phyloP scores from a whole-genome alignment of 768 basidiomycete genomes.

The Leccinum longicurvipes region DNA sequence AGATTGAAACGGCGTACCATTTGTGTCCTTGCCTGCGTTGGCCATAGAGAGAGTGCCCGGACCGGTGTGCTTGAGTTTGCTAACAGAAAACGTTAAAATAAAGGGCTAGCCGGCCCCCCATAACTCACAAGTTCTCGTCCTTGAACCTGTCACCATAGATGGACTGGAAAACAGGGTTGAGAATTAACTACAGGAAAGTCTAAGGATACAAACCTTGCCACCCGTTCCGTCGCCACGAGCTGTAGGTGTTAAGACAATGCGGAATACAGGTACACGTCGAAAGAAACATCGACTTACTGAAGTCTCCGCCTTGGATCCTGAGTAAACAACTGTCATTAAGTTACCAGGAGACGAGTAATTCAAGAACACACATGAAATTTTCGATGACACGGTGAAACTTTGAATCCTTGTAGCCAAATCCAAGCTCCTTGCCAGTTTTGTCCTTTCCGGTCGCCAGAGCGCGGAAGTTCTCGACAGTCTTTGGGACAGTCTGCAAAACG shows the following conservation, averaged over 20 bases:
- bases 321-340: conserved; percentile 1
- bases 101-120: not conserved
- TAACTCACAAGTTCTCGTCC: conserved; percentile 90
- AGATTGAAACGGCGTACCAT: conserved; percentile 48
- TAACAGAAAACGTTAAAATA: conserved; percentile 29
- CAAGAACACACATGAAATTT: conserved; percentile 70
- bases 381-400: conserved; percentile 97
- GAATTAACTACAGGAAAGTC: not conserved
- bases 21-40: conserved; percentile 89
- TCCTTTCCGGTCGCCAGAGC: conserved; percentile 82
- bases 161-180: conserved; percentile 43
- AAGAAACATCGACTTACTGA: conserved; percentile 57
- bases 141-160: conserved; percentile 90
- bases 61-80: conserved; percentile 93
- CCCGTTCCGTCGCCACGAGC: conserved; percentile 87
- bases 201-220: conserved; percentile 59
- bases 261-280: conserved; percentile 14
- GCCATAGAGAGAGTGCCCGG: conserved; percentile 93
- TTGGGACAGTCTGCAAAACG: conserved; percentile 75
- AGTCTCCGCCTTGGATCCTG: conserved; percentile 98
- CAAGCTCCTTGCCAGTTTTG: conserved; percentile 62
- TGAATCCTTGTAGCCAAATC: conserved; percentile 92
- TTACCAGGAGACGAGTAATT: not conserved
- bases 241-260: conserved; percentile 29
- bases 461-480: conserved; percentile 97